Percentiles rank a stretch among this genome's conserved stretches.
phyloP scores from a whole-genome alignment of 441 rosid genomes.

The Capsella rubella region DNA sequence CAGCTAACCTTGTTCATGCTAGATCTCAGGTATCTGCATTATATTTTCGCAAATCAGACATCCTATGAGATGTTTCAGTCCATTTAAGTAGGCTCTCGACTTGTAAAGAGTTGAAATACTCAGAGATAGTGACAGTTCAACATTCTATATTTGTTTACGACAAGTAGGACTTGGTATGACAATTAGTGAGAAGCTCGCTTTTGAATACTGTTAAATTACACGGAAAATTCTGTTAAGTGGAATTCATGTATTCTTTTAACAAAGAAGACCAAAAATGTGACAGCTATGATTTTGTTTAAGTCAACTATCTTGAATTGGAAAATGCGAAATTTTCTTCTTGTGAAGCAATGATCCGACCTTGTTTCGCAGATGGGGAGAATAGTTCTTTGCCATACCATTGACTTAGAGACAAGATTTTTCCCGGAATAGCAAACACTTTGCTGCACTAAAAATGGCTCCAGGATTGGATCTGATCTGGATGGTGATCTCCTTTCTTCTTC shows the following conservation, averaged over 20 bases:
- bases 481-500: constrained; percentile 35
- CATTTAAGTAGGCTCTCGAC: background rate
- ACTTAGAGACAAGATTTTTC: constrained; percentile 12
- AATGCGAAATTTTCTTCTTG: constrained; percentile 33
- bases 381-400: constrained; percentile 17
- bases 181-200: constrained; percentile 17
- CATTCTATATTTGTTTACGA: background rate
- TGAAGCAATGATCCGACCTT: constrained; percentile 14
- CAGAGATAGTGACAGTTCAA: constrained; percentile 25
- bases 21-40: constrained; percentile 24
- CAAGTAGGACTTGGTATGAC: constrained; percentile 21
- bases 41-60: background rate
- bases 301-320: constrained; percentile 32
- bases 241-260: constrained; percentile 8
- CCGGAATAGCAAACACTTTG: constrained; percentile 11
- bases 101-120: constrained; percentile 15
- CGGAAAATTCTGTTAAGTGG: constrained; percentile 21
- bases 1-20: background rate
- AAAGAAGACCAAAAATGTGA: constrained; percentile 16
- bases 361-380: constrained; percentile 31
- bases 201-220: constrained; percentile 29
- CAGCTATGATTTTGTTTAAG: constrained; percentile 32
- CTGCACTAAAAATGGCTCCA: constrained; percentile 36
- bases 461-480: constrained; percentile 39
- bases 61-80: constrained; percentile 26